These are phyloP conservation scores for Tubosaeta sp. DNA, from an alignment of 768 basidiomycete genomes.

Conservation along the genomic window DNA sequence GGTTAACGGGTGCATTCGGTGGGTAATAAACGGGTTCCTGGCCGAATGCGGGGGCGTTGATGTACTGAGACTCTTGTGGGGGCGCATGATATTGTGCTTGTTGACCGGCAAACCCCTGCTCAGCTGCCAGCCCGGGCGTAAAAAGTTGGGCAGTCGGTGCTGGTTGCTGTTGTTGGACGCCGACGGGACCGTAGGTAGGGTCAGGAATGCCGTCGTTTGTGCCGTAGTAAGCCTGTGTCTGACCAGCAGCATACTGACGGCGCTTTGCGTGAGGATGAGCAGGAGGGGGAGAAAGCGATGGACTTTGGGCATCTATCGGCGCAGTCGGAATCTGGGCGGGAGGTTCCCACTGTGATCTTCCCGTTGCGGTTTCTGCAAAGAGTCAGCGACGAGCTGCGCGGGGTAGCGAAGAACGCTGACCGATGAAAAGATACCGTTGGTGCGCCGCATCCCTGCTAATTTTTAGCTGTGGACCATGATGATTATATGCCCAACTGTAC, in stretches of 20 bases:
- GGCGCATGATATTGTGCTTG: constrained; percentile 46
- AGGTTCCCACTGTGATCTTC: constrained; percentile 86
- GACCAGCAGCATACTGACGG: constrained; percentile 91
- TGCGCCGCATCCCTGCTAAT: constrained; percentile 66
- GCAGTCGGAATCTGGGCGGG: constrained; percentile 42
- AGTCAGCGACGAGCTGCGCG: constrained; percentile 10
- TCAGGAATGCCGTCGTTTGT: constrained; percentile 42
- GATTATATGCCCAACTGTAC: constrained; percentile 38
- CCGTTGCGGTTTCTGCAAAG: constrained; percentile 70
- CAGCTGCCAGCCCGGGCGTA: constrained; percentile 75
- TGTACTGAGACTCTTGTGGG: constrained; percentile 39
- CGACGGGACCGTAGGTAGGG: constrained; percentile 39
- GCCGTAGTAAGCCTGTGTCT: constrained; percentile 86
- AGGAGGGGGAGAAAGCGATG: constrained; percentile 42
- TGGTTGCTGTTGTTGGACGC: constrained; percentile 34
- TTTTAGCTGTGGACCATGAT: constrained; percentile 12
- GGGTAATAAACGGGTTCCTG: constrained; percentile 40
- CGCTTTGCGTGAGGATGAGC: constrained; percentile 56
- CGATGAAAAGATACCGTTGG: constrained; percentile 85
- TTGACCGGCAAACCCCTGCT: constrained; percentile 63
- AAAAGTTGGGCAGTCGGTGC: constrained; percentile 56
- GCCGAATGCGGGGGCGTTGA: constrained; percentile 41
- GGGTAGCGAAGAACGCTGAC: constrained; percentile 44
- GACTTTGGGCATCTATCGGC: constrained; percentile 38
- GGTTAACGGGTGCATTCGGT: constrained; percentile 44